phyloP scores from a whole-genome alignment of 345 rosid genomes.

The Populus davidiana region DNA sequence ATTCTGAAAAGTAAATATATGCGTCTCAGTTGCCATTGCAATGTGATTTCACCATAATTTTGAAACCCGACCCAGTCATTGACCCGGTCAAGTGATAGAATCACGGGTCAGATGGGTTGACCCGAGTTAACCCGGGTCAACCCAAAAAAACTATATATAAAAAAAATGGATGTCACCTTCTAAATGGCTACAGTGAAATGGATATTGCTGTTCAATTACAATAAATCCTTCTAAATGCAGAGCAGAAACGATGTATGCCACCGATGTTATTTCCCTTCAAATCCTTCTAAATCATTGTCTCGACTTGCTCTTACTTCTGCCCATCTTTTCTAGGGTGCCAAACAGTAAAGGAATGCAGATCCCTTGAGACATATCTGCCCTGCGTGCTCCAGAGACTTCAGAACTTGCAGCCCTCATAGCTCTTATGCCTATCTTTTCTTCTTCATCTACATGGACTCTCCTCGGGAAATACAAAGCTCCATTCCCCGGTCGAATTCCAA shows the following conservation, averaged over 20 bases:
- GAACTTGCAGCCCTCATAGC: conserved; percentile 3
- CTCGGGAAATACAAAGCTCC: conserved; percentile 33
- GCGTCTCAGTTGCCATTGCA: too few relatives aligned
- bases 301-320: conserved; percentile 33
- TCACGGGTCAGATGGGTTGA: too few relatives aligned
- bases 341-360: conserved; percentile 48
- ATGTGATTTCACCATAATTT: too few relatives aligned
- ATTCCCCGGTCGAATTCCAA: conserved; percentile 36
- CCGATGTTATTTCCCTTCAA: neutral
- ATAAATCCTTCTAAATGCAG: neutral
- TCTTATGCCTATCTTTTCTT: conserved; percentile 1
- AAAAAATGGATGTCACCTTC: too few relatives aligned
- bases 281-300: neutral
- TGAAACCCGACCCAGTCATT: too few relatives aligned
- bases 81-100: too few relatives aligned
- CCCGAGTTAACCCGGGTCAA: too few relatives aligned
- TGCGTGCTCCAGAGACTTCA: conserved; percentile 3
- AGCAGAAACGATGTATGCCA: neutral
- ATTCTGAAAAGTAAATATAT: too few relatives aligned
- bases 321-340: conserved; percentile 34
- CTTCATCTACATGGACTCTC: conserved; percentile 18
- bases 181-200: neutral
- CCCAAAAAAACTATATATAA: too few relatives aligned
- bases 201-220: neutral
- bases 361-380: conserved; percentile 31